Evolutionary conservation across 768 basidiomycete genomes (phyloP).

Genomic region (Suillus americanus): DNA sequence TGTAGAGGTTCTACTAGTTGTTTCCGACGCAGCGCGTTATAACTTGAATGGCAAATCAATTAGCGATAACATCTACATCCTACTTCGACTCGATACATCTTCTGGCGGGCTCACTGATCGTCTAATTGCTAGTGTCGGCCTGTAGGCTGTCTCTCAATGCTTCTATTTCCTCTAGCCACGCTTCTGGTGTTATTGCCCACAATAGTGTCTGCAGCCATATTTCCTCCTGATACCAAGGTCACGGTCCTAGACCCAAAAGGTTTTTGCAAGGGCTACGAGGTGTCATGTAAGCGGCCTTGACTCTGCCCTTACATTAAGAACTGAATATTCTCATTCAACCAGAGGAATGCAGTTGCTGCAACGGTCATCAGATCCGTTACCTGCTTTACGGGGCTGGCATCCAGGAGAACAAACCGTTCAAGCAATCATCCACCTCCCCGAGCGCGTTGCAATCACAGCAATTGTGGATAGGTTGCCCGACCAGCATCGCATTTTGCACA

Average conservation of each 20-base stretch:
- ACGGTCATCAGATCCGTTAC: constrained; percentile 4
- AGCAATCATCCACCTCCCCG: constrained; percentile 22
- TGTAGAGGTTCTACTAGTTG: no score
- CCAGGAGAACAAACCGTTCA: constrained; percentile 31
- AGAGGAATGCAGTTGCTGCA: constrained; percentile 46
- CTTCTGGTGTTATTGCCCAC: constrained; percentile 30
- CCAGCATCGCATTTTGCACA: constrained; percentile 33
- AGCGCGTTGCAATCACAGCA: constrained; percentile 22
- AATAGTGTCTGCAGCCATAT: constrained; percentile 45
- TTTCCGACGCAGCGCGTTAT: background rate
- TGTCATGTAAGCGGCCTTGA: constrained; percentile 55
- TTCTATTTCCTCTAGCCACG: constrained; percentile 18
- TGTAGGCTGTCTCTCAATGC: constrained; percentile 20
- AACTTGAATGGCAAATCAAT: background rate
- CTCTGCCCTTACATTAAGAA: background rate
- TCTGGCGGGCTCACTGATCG: background rate
- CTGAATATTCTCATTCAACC: constrained; percentile 1
- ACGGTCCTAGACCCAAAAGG: constrained; percentile 71
- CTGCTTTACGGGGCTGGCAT: constrained; percentile 44
- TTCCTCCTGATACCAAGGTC: constrained; percentile 55
- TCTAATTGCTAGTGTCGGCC: background rate
- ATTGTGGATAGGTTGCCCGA: constrained; percentile 27
- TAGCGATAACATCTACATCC: background rate
- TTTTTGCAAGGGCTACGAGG: constrained; percentile 73
- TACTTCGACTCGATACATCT: background rate